phyloP scores from a whole-genome alignment of 2,329 filamentous ascomycete genomes.

The Diplodia corticola region DNA sequence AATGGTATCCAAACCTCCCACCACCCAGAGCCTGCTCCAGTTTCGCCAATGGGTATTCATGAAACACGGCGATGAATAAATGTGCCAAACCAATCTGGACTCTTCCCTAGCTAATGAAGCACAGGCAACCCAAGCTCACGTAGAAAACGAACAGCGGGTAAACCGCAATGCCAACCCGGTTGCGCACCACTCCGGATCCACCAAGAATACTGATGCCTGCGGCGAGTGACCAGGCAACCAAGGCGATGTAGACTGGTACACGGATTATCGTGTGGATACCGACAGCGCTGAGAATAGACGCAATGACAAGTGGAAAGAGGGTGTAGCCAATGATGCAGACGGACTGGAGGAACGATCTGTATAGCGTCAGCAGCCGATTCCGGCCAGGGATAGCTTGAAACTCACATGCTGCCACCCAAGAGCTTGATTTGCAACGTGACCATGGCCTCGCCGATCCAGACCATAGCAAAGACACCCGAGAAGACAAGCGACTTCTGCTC shows the following conservation, averaged over 20 bases:
- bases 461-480: conserved; percentile 91
- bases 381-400: conserved; percentile 38
- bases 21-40: conserved; percentile 20
- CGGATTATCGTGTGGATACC: conserved; percentile 75
- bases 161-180: conserved; percentile 88
- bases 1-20: not conserved
- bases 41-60: conserved; percentile 19
- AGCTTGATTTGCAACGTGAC: conserved; percentile 98
- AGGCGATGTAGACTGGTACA: conserved; percentile 85
- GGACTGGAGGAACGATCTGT: conserved; percentile 93
- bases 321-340: conserved; percentile 99
- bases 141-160: conserved; percentile 97
- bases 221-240: conserved; percentile 90
- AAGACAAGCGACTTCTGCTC: conserved; percentile 89
- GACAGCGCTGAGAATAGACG: conserved; percentile 82
- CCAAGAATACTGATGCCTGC: conserved; percentile 95
- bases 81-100: not conserved
- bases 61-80: conserved; percentile 17
- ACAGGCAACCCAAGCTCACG: conserved; percentile 85
- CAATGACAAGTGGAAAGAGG: conserved; percentile 93
- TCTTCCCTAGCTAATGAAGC: conserved; percentile 80
- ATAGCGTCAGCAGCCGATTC: conserved; percentile 2
- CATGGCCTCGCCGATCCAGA: conserved; percentile 95
- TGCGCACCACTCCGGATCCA: conserved; percentile 92
- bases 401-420: conserved; percentile 94